Evolutionary conservation across 345 rosid species (phyloP).

Genomic region (Geranium rotundifolium): DNA sequence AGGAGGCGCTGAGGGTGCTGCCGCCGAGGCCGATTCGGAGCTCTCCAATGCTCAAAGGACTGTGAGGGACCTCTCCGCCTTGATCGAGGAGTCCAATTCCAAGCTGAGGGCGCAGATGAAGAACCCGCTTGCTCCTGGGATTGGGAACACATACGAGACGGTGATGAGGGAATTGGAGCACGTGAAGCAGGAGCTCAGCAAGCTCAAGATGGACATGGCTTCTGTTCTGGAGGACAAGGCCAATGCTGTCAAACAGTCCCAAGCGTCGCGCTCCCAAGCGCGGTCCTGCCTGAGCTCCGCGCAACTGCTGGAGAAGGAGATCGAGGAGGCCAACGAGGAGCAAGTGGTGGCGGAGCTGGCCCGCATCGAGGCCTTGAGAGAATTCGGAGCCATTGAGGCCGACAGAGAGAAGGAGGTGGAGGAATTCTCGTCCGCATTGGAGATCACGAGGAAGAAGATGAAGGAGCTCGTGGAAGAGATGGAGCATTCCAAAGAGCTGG

Average conservation of each 20-base stretch:
- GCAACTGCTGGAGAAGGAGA: constrained; percentile 47
- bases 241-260: constrained; percentile 34
- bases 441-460: constrained; percentile 23
- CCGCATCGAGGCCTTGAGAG: constrained; percentile 67
- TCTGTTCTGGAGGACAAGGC: constrained; percentile 47
- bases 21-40: constrained; percentile 45
- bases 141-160: constrained; percentile 17
- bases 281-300: constrained; percentile 21
- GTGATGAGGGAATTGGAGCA: constrained; percentile 43
- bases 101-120: constrained; percentile 17
- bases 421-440: constrained; percentile 24
- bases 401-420: constrained; percentile 30
- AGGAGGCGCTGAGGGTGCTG: constrained; percentile 33
- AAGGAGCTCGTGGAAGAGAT: constrained; percentile 31
- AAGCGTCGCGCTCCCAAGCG: constrained; percentile 17
- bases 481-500: constrained; percentile 35
- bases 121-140: constrained; percentile 13
- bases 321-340: constrained; percentile 65
- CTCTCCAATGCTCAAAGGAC: constrained; percentile 28
- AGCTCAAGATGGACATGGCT: constrained; percentile 64
- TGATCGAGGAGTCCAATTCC: constrained; percentile 34
- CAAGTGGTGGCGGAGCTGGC: constrained; percentile 74
- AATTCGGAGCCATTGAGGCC: constrained; percentile 39
- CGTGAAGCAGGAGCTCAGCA: constrained; percentile 57
- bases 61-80: constrained; percentile 33